Evolutionary conservation across 805 yeast species (phyloP), one percentile per base, ranked within the genome.

Genomic region (Lachancea fermentati): DNA sequence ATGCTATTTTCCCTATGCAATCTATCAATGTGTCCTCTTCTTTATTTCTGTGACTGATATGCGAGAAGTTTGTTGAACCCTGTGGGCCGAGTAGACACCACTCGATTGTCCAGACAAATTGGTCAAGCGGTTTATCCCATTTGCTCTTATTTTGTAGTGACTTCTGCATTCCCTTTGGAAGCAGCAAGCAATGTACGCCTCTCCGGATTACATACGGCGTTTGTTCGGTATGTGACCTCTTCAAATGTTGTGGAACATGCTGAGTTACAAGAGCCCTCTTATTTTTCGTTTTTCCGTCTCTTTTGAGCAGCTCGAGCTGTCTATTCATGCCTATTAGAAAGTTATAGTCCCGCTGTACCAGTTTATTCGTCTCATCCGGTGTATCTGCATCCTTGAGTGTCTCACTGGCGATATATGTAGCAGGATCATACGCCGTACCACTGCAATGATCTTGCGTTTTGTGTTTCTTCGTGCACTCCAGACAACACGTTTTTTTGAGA

Each of bases 281-380:
- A 34, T 73, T 74, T 42, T 66, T 71, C 5, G 64, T 51, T 41
- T 56, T 47, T 7, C 67, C 60, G 53, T 81, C 91, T 0, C 59
- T 60, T 50, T 76, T 79, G 5, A 78, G 75, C 12, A 85, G 58
- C n/a, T 71, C 69, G 11, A 87, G 66, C 2, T 70, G 60, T 32
- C 97, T 64, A 36, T 79, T 79, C 40, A 85, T 51, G 15, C 65
- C 67, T 42, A 75, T 67, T 24, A 89, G 62, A 54, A 85, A 85
- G 55, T 85, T 82, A 59, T 87, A 89, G 57, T 89, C 97, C 45
- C 97, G 63, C 54, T 88, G 87, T 5, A 88, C 75, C 34, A 67
- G 47, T 9, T 54, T 34, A 28, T 67, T 60, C 16, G 57, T 58
- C 26, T 78, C 75, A 6, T 63, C 61, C 18, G 65, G 63, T 5